phyloP scores from a whole-genome alignment of 2,329 filamentous ascomycete species.

The Pseudocercospora crystallina region DNA sequence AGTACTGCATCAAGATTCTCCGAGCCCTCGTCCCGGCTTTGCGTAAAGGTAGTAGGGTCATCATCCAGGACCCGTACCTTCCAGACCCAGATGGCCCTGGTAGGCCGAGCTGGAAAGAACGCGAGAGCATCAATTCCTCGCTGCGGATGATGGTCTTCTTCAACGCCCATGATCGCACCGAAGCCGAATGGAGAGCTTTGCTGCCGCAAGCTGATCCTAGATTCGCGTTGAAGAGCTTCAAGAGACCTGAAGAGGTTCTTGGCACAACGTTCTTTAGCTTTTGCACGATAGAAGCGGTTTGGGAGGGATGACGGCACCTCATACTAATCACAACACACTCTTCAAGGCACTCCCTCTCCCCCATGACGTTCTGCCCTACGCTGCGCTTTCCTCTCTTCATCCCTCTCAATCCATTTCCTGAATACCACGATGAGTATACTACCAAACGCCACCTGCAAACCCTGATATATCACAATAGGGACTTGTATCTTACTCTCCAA shows the following conservation, averaged over 20 bases:
- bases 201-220: neutral
- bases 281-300: too few species aligned
- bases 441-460: constrained; percentile 44
- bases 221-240: neutral
- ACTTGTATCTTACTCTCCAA: constrained; percentile 62
- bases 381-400: constrained; percentile 50
- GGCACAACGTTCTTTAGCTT: too few species aligned
- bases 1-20: neutral
- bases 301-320: too few species aligned
- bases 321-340: too few species aligned
- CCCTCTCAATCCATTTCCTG: constrained; percentile 49
- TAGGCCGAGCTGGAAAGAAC: neutral
- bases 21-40: neutral
- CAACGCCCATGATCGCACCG: constrained; percentile 1
- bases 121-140: neutral
- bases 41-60: neutral
- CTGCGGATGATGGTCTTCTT: constrained; percentile 3
- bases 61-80: constrained; percentile 1
- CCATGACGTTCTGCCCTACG: too few species aligned
- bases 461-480: constrained; percentile 60
- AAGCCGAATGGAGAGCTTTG: constrained; percentile 1
- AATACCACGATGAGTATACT: constrained; percentile 45
- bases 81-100: neutral
- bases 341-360: too few species aligned
- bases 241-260: constrained; percentile 2